Evolutionary conservation across 305 asterid genomes (phyloP).

Genomic region (Solanum hybrid): DNA sequence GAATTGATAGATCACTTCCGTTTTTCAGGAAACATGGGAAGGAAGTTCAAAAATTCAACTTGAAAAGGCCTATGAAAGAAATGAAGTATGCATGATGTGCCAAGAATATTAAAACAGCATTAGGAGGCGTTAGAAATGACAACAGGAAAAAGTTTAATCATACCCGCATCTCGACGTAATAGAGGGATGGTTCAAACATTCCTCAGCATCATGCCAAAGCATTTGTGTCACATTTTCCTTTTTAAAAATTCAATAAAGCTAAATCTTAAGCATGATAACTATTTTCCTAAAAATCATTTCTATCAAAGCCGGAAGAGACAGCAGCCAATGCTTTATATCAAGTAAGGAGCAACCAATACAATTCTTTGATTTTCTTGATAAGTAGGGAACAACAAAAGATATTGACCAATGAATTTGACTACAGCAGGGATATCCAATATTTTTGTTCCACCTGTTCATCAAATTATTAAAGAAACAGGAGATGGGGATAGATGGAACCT

Average conservation of each 20-base stretch:
- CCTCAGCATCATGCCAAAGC: neutral
- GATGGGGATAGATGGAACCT: neutral
- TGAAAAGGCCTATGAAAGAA: neutral
- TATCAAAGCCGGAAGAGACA: neutral
- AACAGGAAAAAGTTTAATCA: neutral
- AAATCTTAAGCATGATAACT: neutral
- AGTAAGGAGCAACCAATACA: neutral
- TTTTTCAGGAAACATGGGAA: neutral
- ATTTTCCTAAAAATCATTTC: neutral
- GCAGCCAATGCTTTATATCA: neutral
- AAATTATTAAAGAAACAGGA: neutral
- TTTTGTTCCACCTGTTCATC: neutral
- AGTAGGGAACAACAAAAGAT: neutral
- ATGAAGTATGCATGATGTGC: neutral
- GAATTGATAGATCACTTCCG: neutral
- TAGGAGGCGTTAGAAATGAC: neutral
- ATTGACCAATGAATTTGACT: neutral
- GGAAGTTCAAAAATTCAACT: neutral
- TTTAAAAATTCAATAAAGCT: neutral
- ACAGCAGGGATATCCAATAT: neutral
- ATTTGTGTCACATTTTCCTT: neutral
- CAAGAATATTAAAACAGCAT: neutral
- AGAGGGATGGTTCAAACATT: neutral
- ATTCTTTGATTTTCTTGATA: neutral
- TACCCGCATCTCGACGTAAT: neutral